phyloP scores from a whole-genome alignment of 2,329 filamentous ascomycete genomes.

The Trichophyton benhamiae region DNA sequence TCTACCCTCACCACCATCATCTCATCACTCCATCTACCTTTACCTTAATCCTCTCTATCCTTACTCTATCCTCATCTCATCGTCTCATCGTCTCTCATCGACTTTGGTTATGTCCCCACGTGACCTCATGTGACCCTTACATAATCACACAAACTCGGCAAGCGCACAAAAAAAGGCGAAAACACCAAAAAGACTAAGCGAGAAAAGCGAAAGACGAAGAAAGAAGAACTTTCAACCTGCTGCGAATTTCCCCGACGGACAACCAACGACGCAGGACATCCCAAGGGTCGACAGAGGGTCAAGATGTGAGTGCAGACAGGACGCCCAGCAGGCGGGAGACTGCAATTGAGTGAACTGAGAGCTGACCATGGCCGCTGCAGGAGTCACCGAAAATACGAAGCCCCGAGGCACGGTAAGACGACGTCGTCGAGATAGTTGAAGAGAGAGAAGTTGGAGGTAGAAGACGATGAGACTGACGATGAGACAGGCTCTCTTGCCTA shows the following conservation, averaged over 20 bases:
- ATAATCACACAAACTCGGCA: conserved; percentile 13
- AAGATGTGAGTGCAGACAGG: conserved; percentile 30
- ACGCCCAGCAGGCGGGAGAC: neutral
- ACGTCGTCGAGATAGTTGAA: conserved; percentile 29
- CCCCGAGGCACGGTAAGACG: conserved; percentile 78
- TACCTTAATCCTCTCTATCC: no score
- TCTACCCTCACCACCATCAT: no score
- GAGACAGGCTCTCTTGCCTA: conserved; percentile 59
- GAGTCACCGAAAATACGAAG: conserved; percentile 61
- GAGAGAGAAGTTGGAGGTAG: neutral
- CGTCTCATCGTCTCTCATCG: no score
- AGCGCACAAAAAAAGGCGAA: conserved; percentile 11
- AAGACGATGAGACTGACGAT: conserved; percentile 3
- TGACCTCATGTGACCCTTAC: conserved; percentile 6
- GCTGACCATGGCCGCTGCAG: conserved; percentile 19
- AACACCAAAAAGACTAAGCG: neutral
- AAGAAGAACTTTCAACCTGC: conserved; percentile 17
- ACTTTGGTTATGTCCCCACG: neutral
- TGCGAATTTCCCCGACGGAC: conserved; percentile 6
- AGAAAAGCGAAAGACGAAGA: conserved; percentile 3
- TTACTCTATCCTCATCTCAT: no score
- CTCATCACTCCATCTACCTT: no score
- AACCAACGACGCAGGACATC: conserved; percentile 31
- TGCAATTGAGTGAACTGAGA: neutral
- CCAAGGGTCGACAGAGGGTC: conserved; percentile 35